These are phyloP conservation scores for Dactylella cylindrospora DNA, from an alignment of 2,329 filamentous ascomycete species.

Conservation along the genomic window DNA sequence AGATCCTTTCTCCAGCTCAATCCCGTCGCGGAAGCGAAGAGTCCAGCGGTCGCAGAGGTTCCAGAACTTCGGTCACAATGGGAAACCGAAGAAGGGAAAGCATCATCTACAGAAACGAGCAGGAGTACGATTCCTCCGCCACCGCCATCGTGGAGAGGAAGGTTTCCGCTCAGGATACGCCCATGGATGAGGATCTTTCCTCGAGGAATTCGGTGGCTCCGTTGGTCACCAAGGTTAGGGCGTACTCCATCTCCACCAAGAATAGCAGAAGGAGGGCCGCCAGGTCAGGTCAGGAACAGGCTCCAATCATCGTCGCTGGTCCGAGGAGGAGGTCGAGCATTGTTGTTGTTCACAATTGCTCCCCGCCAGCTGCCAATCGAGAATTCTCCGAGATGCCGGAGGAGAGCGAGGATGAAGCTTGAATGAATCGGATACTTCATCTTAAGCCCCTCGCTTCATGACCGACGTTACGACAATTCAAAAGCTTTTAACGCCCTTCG, in stretches of 20 bases:
- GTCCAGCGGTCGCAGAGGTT: slow-evolving; percentile 25
- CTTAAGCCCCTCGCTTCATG: background rate
- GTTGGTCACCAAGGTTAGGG: slow-evolving; percentile 36
- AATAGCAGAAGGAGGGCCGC: slow-evolving; percentile 27
- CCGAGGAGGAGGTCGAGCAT: slow-evolving; percentile 36
- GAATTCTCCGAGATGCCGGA: slow-evolving; percentile 44
- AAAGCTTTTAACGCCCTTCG: background rate
- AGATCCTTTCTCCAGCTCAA: slow-evolving; percentile 27
- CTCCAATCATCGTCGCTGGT: slow-evolving; percentile 28
- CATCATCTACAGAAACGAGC: slow-evolving; percentile 43
- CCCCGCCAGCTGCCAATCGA: slow-evolving; percentile 10
- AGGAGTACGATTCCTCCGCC: slow-evolving; percentile 37
- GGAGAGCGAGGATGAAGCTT: slow-evolving; percentile 40
- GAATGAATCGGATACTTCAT: slow-evolving; percentile 9
- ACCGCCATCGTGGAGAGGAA: slow-evolving; percentile 30
- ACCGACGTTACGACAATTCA: background rate
- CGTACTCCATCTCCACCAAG: slow-evolving; percentile 30
- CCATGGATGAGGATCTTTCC: slow-evolving; percentile 42
- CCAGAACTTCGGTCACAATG: slow-evolving; percentile 34
- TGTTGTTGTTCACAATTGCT: slow-evolving; percentile 43
- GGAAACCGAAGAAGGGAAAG: slow-evolving; percentile 26
- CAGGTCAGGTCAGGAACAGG: slow-evolving; percentile 26
- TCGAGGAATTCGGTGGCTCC: slow-evolving; percentile 37
- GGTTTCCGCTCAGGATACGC: slow-evolving; percentile 20
- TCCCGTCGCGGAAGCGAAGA: slow-evolving; percentile 43